Evolutionary conservation across 192 early-diverging fungal species (phyloP).

Genomic region (Haplosporangium gracile): DNA sequence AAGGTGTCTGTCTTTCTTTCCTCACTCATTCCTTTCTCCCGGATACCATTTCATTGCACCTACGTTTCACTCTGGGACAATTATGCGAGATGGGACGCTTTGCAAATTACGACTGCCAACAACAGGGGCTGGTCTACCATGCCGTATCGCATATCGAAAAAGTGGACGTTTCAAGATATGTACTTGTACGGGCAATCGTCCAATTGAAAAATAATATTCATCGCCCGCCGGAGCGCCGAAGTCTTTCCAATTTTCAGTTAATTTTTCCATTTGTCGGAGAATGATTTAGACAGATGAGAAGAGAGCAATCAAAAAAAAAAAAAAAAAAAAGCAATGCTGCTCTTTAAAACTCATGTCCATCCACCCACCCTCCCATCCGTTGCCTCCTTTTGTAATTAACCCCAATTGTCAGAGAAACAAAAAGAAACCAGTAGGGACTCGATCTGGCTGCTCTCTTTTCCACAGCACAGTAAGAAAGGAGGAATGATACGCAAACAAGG

Average conservation of each 20-base stretch:
- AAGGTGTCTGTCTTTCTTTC: too few species aligned
- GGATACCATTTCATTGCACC: too few species aligned
- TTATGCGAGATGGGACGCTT: too few species aligned
- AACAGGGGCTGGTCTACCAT: too few species aligned
- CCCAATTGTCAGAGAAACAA: not conserved
- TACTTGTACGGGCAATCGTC: not conserved
- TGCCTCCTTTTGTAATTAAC: not conserved
- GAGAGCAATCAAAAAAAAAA: not conserved
- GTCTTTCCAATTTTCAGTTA: not conserved
- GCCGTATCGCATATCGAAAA: too few species aligned
- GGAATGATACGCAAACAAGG: too few species aligned
- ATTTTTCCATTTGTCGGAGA: not conserved
- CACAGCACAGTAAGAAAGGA: too few species aligned
- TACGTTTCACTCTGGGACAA: too few species aligned
- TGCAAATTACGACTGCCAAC: too few species aligned
- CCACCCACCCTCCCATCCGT: not conserved
- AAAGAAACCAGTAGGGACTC: not conserved
- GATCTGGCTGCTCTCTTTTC: not conserved
- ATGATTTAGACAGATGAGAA: too few species aligned
- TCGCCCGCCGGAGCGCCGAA: not conserved
- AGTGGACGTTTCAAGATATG: too few species aligned
- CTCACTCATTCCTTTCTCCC: too few species aligned
- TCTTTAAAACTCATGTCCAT: not conserved
- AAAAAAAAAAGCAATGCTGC: not conserved
- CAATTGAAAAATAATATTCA: not conserved